phyloP scores from a whole-genome alignment of 345 rosid genomes.

The Noccaea bulbosa region DNA sequence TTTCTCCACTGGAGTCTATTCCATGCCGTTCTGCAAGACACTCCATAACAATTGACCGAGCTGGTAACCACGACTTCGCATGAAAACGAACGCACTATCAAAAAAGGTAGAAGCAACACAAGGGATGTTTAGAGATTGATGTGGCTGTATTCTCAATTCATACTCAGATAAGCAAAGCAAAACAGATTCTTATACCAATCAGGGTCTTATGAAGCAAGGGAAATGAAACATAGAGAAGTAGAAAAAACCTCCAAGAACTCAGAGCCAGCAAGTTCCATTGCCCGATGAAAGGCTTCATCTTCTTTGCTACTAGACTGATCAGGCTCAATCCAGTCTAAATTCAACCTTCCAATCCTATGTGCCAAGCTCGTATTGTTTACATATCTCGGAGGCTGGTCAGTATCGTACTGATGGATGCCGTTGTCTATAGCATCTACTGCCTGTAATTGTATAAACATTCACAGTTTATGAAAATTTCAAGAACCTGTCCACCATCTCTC shows the following conservation, averaged over 20 bases:
- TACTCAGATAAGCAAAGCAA: constrained; percentile 3
- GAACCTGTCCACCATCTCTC: constrained; percentile 14
- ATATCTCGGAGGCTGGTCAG: constrained; percentile 77
- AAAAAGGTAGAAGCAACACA: constrained; percentile 22
- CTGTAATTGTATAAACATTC: constrained; percentile 38
- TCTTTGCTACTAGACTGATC: constrained; percentile 78
- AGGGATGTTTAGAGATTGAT: background rate
- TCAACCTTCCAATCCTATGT: constrained; percentile 73
- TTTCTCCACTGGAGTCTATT: constrained; percentile 75
- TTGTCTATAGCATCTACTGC: constrained; percentile 87
- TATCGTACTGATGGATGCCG: constrained; percentile 73
- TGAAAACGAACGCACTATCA: constrained; percentile 66
- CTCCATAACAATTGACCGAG: constrained; percentile 75
- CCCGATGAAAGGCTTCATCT: constrained; percentile 72
- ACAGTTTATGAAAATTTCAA: background rate
- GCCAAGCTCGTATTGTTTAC: constrained; percentile 70
- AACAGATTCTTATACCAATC: constrained; percentile 2
- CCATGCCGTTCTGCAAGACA: constrained; percentile 59
- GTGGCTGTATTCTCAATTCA: background rate
- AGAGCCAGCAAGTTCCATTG: constrained; percentile 74
- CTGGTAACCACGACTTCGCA: constrained; percentile 86
- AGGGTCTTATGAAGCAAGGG: background rate
- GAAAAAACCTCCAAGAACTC: constrained; percentile 68
- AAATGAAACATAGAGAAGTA: background rate
- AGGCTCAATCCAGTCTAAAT: constrained; percentile 84